Percentiles rank a stretch among this genome's conserved stretches.
phyloP scores from a whole-genome alignment of 805 yeast genomes.

The Lipomyces mesembrius region DNA sequence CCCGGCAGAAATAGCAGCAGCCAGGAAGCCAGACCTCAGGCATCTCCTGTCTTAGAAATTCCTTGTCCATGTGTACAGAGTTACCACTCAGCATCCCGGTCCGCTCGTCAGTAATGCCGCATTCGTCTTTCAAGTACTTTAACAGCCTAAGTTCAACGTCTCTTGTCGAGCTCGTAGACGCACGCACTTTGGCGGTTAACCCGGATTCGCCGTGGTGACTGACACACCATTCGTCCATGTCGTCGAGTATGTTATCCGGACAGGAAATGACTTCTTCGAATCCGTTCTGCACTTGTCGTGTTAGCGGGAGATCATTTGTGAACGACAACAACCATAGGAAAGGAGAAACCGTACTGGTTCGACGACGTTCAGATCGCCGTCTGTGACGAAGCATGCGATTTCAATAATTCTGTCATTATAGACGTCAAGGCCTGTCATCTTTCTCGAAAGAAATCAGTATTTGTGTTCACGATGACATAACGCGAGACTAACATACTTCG shows the following conservation, averaged over 20 bases:
- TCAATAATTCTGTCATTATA: conserved; percentile 83
- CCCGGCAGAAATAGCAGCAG: background rate
- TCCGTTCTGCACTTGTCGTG: conserved; percentile 49
- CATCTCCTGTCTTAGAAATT: conserved; percentile 81
- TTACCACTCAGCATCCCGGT: conserved; percentile 87
- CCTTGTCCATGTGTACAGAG: conserved; percentile 86
- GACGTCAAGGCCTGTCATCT: conserved; percentile 93
- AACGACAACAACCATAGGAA: background rate
- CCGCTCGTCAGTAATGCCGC: conserved; percentile 53
- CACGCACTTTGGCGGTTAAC: conserved; percentile 69
- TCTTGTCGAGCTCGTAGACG: conserved; percentile 56
- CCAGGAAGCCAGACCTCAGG: conserved; percentile 60
- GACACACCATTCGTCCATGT: conserved; percentile 88
- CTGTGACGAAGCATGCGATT: conserved; percentile 88
- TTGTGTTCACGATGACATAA: too few relatives aligned
- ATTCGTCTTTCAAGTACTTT: conserved; percentile 59
- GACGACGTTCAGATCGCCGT: conserved; percentile 71
- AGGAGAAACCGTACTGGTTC: conserved; percentile 50
- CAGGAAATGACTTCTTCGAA: conserved; percentile 82
- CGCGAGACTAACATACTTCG: conserved; percentile 52
- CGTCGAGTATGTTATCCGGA: conserved; percentile 62
- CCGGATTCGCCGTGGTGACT: conserved; percentile 79
- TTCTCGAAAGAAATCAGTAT: background rate
- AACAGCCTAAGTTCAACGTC: conserved; percentile 71
- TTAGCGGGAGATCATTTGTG: conserved; percentile 2